phyloP scores from a whole-genome alignment of 306 rosid species.

The Vigna unguiculata region DNA sequence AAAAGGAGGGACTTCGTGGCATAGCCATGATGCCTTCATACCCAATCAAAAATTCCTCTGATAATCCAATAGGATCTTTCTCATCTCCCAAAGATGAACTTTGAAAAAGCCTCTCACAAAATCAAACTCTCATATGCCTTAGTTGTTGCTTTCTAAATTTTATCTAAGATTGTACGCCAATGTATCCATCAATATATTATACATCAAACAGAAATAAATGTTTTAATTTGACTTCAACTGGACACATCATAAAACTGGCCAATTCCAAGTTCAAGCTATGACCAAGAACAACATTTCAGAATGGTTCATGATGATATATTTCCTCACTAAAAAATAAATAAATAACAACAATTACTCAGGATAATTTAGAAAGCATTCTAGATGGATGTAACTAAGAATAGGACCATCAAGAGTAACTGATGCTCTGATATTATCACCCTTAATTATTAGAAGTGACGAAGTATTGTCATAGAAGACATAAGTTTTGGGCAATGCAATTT shows the following conservation, averaged over 20 bases:
- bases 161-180: constrained; percentile 1
- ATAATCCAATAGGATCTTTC: constrained; percentile 49
- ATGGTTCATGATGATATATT: neutral
- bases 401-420: neutral
- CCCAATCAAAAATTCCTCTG: constrained; percentile 72
- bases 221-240: constrained; percentile 4
- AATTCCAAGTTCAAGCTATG: neutral
- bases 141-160: constrained; percentile 30
- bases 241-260: neutral
- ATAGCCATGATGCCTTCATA: constrained; percentile 85
- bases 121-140: constrained; percentile 16
- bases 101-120: constrained; percentile 40
- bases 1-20: constrained; percentile 71
- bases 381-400: neutral
- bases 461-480: neutral
- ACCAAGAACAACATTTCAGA: neutral
- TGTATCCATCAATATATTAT: no score
- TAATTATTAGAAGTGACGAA: neutral
- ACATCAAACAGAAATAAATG: constrained; percentile 32
- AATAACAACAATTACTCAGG: neutral
- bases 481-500: neutral
- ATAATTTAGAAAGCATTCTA: neutral
- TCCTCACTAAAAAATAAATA: neutral
- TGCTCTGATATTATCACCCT: neutral
- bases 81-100: constrained; percentile 65